A percentile compares a stretch with the other conserved stretches of the same genome.
Conservation (phyloP, 2,329 filamentous ascomycete species). For the Colletotrichum sp. region DNA sequence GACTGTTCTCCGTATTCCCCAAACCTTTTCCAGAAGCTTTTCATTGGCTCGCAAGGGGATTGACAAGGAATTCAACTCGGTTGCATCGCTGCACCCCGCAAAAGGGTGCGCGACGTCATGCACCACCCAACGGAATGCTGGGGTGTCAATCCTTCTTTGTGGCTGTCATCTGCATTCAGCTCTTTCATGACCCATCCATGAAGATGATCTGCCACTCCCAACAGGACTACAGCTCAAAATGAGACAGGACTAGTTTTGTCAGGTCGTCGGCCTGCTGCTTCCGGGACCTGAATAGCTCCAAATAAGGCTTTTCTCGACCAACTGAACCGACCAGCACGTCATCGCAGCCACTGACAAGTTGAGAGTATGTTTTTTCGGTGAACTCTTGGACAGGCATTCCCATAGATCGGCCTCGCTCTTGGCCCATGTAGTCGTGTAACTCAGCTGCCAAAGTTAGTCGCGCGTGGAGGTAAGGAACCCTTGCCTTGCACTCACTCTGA, state of each 20-base stretch:
- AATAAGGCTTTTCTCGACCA: not conserved
- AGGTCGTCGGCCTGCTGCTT: not conserved
- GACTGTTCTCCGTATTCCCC: not conserved
- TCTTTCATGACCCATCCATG: not conserved
- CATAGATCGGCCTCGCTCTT: conserved; percentile 18
- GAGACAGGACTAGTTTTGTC: not conserved
- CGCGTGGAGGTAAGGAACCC: conserved; percentile 21
- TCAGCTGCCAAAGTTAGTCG: conserved; percentile 23
- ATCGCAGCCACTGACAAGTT: conserved; percentile 37
- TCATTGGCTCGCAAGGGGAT: not conserved
- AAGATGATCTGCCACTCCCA: not conserved
- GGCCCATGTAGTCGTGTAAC: conserved; percentile 26
- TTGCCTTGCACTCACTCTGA: conserved; percentile 30
- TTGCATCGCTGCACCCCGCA: not conserved
- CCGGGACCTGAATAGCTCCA: not conserved
- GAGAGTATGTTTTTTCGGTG: conserved; percentile 36
- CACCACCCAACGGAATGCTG: not conserved
- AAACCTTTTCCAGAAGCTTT: not conserved
- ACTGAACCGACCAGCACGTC: conserved; percentile 25
- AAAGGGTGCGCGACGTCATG: not conserved
- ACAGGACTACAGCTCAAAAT: not conserved
- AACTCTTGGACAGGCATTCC: conserved; percentile 34
- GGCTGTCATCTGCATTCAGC: not conserved
- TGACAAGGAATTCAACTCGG: not conserved
- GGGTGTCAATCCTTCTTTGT: not conserved